Evolutionary conservation across 441 rosid species (phyloP).

Genomic region (Brassica balearica): DNA sequence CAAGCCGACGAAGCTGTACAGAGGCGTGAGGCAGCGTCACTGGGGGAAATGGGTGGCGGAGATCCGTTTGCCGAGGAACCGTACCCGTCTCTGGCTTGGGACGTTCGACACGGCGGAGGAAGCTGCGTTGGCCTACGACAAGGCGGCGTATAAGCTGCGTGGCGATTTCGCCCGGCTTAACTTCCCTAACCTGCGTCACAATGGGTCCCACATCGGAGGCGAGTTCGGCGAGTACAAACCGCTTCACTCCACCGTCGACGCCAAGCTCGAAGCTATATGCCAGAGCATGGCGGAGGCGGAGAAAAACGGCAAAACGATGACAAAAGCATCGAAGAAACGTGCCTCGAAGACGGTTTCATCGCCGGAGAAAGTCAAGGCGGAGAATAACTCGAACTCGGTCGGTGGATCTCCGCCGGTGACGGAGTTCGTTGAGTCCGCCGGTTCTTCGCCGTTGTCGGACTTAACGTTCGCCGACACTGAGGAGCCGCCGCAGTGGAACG

Average conservation of each 20-base stretch:
- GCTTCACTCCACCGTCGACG: constrained; percentile 71
- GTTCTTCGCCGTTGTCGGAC: constrained; percentile 62
- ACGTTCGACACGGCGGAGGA: constrained; percentile 74
- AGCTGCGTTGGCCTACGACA: constrained; percentile 73
- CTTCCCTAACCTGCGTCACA: constrained; percentile 63
- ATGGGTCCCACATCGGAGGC: constrained; percentile 59
- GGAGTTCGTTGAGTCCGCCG: constrained; percentile 63
- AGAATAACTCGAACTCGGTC: constrained; percentile 40
- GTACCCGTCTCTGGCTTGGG: constrained; percentile 73
- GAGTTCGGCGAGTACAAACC: constrained; percentile 71
- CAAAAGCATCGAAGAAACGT: constrained; percentile 46
- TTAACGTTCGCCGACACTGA: constrained; percentile 49
- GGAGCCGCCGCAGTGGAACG: constrained; percentile 49
- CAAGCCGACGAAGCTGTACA: constrained; percentile 44
- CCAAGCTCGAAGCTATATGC: constrained; percentile 73
- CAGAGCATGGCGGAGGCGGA: constrained; percentile 58
- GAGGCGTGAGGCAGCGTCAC: constrained; percentile 72
- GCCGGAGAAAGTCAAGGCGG: constrained; percentile 48
- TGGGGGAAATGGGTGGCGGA: constrained; percentile 84
- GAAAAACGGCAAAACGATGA: constrained; percentile 54
- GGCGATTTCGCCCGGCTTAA: constrained; percentile 70
- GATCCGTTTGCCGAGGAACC: constrained; percentile 70
- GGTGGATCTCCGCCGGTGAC: constrained; percentile 46
- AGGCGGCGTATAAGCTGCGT: constrained; percentile 66
- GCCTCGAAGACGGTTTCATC: not conserved